A percentile compares a stretch with the other conserved stretches of the same genome.
These are phyloP conservation scores for Neonectria neomacrospora DNA, from an alignment of 2,329 filamentous ascomycete species.

Conservation along the genomic window DNA sequence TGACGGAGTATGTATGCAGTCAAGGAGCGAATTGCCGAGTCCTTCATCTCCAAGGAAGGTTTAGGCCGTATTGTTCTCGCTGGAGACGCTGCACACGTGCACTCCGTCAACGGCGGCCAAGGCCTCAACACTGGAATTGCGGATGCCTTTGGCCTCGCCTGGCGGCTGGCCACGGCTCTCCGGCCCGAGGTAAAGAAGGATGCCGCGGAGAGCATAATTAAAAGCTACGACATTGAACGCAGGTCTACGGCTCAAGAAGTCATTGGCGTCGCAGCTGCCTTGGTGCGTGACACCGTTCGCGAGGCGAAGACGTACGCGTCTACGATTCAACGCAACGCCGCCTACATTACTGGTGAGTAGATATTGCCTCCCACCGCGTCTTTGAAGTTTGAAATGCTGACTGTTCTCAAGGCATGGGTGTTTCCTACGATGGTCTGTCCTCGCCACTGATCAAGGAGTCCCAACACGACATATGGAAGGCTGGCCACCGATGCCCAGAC, in stretches of 20 bases:
- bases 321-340: constrained; percentile 59
- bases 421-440: constrained; percentile 51
- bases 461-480: constrained; percentile 50
- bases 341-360: constrained; percentile 57
- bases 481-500: constrained; percentile 53
- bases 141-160: constrained; percentile 65
- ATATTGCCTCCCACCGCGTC: not conserved
- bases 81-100: constrained; percentile 68
- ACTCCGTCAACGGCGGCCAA: constrained; percentile 66
- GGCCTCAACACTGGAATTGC: constrained; percentile 69
- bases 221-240: constrained; percentile 58
- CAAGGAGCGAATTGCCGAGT: constrained; percentile 54
- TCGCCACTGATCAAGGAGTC: constrained; percentile 51
- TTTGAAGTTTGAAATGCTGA: constrained; percentile 20
- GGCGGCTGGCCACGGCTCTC: constrained; percentile 57
- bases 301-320: constrained; percentile 59
- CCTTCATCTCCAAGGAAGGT: constrained; percentile 53
- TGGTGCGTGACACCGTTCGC: constrained; percentile 58
- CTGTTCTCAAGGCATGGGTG: constrained; percentile 50
- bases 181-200: constrained; percentile 30
- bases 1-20: constrained; percentile 43
- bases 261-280: constrained; percentile 58
- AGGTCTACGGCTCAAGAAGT: constrained; percentile 56
- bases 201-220: constrained; percentile 44
- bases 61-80: constrained; percentile 61